Percentiles rank a stretch among this genome's conserved stretches.
These are phyloP conservation scores for Eucalyptus sp. DNA, from an alignment of 345 rosid genomes.

Conservation along the genomic window DNA sequence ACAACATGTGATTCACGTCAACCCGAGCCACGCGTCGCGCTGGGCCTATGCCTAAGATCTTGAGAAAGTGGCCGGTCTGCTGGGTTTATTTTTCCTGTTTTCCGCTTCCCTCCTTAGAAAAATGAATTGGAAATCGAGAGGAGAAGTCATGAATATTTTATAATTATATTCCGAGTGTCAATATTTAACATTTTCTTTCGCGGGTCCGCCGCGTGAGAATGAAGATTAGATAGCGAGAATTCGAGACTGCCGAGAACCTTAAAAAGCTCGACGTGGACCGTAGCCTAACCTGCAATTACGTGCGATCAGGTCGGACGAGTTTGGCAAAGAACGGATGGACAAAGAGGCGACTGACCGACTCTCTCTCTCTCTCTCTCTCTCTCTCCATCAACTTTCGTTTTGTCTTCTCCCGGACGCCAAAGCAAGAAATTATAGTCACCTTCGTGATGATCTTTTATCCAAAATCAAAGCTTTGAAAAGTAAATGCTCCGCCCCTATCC, in stretches of 20 bases:
- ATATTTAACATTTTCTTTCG: neutral
- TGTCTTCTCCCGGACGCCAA: neutral
- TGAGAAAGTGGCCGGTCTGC: neutral
- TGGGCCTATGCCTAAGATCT: neutral
- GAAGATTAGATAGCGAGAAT: neutral
- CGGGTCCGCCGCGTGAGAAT: neutral
- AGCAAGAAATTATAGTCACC: neutral
- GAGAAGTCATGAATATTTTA: neutral
- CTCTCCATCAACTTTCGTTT: neutral
- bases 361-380: neutral
- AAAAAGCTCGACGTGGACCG: neutral
- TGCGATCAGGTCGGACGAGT: neutral
- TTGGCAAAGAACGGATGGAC: neutral
- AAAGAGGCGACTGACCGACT: neutral
- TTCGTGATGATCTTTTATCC: neutral
- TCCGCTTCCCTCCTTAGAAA: neutral
- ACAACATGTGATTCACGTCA: neutral
- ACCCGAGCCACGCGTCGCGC: neutral
- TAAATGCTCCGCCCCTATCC: neutral
- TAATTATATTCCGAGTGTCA: neutral
- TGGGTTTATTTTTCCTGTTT: neutral
- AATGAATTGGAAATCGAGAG: neutral
- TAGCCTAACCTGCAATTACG: neutral
- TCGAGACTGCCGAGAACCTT: neutral
- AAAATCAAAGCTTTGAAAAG: neutral